phyloP scores from a whole-genome alignment of 495 filamentous ascomycete genomes.

The Hypomontagnella monticulosa region DNA sequence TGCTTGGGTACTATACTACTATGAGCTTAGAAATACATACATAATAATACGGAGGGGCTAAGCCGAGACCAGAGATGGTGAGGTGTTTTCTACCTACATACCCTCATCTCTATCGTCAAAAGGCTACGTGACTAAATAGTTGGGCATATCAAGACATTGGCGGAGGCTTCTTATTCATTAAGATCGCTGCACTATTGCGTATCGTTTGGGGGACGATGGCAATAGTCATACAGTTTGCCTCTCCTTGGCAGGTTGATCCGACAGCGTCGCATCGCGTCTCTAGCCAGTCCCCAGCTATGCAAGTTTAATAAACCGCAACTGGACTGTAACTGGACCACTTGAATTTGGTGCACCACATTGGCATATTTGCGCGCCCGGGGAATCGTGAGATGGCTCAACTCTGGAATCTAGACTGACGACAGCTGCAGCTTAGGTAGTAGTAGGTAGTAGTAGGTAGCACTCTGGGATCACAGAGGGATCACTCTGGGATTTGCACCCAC shows the following conservation, averaged over 20 bases:
- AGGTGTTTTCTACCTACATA: not conserved
- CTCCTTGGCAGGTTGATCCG: slow-evolving; percentile 47
- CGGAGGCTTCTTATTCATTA: slow-evolving; percentile 32
- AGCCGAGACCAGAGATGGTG: too few species aligned
- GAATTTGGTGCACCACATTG: not conserved
- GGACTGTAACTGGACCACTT: slow-evolving; percentile 5
- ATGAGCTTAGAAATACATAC: too few species aligned
- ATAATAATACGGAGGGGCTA: too few species aligned
- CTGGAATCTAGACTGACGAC: slow-evolving; percentile 27
- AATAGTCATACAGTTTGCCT: slow-evolving; percentile 29
- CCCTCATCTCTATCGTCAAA: slow-evolving; percentile 10
- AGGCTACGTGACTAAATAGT: not conserved
- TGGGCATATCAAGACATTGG: slow-evolving; percentile 24
- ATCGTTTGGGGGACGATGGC: slow-evolving; percentile 32
- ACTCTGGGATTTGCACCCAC: not conserved
- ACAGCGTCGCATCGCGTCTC: slow-evolving; percentile 41
- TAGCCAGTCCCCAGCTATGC: slow-evolving; percentile 18
- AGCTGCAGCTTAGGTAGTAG: slow-evolving; percentile 5
- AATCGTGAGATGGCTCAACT: not conserved
- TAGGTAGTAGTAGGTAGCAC: not conserved
- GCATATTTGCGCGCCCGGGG: not conserved
- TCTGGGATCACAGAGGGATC: not conserved
- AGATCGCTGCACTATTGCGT: slow-evolving; percentile 42
- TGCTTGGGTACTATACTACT: too few species aligned
- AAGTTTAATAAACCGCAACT: slow-evolving; percentile 34